A percentile compares a stretch with the other conserved stretches of the same genome.
Evolutionary conservation across 2,329 filamentous ascomycete genomes (phyloP).

Genomic region (Venturia pyrina): DNA sequence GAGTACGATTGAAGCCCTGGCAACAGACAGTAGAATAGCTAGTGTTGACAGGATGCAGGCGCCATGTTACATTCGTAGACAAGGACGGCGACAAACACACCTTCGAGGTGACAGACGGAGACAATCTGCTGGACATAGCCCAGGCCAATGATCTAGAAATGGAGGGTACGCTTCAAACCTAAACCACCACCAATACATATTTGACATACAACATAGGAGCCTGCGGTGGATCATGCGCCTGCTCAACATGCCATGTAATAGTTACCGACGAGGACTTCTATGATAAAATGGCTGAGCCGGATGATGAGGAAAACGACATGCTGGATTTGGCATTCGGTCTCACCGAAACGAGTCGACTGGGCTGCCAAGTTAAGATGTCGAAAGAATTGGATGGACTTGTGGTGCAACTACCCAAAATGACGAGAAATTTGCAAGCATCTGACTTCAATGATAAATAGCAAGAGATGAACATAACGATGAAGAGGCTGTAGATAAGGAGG

Average conservation of each 20-base stretch:
- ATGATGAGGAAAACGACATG: conserved; percentile 83
- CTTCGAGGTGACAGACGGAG: conserved; percentile 71
- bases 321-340: conserved; percentile 82
- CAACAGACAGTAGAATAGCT: not conserved
- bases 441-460: conserved; percentile 54
- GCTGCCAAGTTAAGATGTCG: conserved; percentile 86
- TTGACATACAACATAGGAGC: conserved; percentile 45
- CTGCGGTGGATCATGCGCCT: conserved; percentile 88
- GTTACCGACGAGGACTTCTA: conserved; percentile 64
- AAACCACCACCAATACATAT: not conserved
- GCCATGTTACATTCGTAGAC: conserved; percentile 86
- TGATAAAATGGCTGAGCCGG: conserved; percentile 67
- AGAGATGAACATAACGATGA: not conserved
- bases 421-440: conserved; percentile 87
- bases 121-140: conserved; percentile 91
- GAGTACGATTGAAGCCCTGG: conserved; percentile 50
- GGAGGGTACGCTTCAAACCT: conserved; percentile 54
- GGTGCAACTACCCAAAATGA: conserved; percentile 85
- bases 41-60: conserved; percentile 37
- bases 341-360: conserved; percentile 74
- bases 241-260: conserved; percentile 87
- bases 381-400: conserved; percentile 80
- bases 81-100: conserved; percentile 72
- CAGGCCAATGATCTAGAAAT: conserved; percentile 94
- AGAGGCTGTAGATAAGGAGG: not conserved